Evolutionary conservation across 2,329 filamentous ascomycete species (phyloP), one percentile per base, ranked within the genome.

Genomic region (Exutisphaerella laricina): DNA sequence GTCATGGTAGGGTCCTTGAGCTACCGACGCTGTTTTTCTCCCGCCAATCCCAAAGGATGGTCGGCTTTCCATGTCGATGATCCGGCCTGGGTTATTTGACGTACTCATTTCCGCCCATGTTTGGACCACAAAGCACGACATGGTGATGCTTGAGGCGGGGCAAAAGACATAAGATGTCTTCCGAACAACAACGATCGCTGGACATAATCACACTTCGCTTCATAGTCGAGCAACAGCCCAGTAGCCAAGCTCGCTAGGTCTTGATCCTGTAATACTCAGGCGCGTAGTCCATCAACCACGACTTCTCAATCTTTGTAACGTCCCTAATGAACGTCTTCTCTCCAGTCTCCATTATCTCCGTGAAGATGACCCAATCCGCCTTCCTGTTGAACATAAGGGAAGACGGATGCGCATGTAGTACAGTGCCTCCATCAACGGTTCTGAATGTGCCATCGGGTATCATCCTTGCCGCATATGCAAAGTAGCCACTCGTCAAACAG

Each of bases 371-470:
- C 88, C 90, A 97, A 51, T 96, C 88, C 8, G 88, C 88, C 70
- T 94, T 96, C 43, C 89, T 81, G 65, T 95, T 94, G 71, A 97
- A 97, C 80, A 97, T 88, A 54, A 97, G 69, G 28, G 85, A 94
- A 59, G 80, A 94, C 1, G 92, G 92, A 66, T 98, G 92, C 16
- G 88, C 88, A 69, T 94, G 78, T 40, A 97, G 71, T 4, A 80
- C 77, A 38, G 83, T 84, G 28, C 80, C 80, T 21, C 88, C 88
- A 48, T 82, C 82, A n/a, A 95, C 82, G 38, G 87, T 90, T 55
- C 78, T 80, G 63, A 95, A 96, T 4, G 80, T 89, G 10, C 92
- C 92, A 69, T 97, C 90, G 0, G 86, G 77, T 64, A 94, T 87
- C 89, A 97, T 96, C 60, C 82, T 81, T 32, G 92, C 92, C 3